Conservation (phyloP, 179 eudicot genomes). For the Carnegiea gigantea region DNA sequence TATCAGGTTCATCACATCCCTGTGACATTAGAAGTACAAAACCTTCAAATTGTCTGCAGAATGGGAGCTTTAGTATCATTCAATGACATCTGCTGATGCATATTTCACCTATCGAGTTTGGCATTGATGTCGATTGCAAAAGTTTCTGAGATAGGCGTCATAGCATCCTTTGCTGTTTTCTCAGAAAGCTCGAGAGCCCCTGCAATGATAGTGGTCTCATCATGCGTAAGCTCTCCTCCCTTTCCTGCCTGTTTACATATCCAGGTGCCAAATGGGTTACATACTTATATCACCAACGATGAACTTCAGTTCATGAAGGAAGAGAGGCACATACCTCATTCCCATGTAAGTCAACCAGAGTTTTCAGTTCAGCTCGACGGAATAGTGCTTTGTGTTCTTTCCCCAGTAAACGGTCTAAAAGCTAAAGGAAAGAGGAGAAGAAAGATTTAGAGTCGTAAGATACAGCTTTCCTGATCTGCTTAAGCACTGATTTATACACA, state of each 20-base stretch:
- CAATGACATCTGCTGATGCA: neutral
- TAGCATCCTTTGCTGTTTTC: constrained; percentile 55
- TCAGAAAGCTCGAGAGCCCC: constrained; percentile 56
- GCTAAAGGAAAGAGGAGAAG: constrained; percentile 12
- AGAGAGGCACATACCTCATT: constrained; percentile 32
- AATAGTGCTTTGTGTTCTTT: constrained; percentile 41
- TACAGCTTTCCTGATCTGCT: neutral
- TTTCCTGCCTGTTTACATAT: constrained; percentile 49
- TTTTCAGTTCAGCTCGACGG: constrained; percentile 49
- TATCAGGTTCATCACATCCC: constrained; percentile 64
- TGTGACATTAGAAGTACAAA: constrained; percentile 19
- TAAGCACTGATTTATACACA: neutral
- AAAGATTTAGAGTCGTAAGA: neutral
- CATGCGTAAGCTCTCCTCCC: constrained; percentile 63
- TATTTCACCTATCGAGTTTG: constrained; percentile 40
- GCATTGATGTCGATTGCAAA: constrained; percentile 47
- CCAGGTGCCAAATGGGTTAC: neutral
- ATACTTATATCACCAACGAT: neutral
- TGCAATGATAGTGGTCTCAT: constrained; percentile 59
- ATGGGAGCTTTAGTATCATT: neutral
- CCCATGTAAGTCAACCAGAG: constrained; percentile 53
- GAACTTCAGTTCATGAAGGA: neutral
- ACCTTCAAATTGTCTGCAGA: neutral
- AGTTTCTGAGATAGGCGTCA: constrained; percentile 44
- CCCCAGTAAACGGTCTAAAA: constrained; percentile 46